Percentiles rank a stretch among this genome's conserved stretches.
Conservation (phyloP, 108 stramenopile species). For the Nitzschia inconspicua region DNA sequence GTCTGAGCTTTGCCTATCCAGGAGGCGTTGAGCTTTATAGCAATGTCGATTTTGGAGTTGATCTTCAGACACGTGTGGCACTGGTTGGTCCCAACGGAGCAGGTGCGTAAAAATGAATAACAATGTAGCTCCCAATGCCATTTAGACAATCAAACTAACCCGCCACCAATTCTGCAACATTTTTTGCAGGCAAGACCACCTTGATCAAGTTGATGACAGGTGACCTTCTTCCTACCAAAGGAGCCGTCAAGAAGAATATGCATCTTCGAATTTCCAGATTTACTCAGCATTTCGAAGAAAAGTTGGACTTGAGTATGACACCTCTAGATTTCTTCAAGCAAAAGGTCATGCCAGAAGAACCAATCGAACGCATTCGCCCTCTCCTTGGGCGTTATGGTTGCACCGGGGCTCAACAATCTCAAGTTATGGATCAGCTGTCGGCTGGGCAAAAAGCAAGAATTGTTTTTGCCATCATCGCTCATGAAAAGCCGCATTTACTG, state of each 20-base stretch:
- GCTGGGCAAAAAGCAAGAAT: constrained; percentile 98
- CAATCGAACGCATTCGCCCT: constrained; percentile 77
- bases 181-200: constrained; percentile 75
- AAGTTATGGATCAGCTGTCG: constrained; percentile 85
- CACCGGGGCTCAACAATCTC: constrained; percentile 80
- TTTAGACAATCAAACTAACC: neutral
- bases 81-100: constrained; percentile 85
- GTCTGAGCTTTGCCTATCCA: constrained; percentile 79
- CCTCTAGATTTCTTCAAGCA: constrained; percentile 96
- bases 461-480: constrained; percentile 96
- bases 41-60: constrained; percentile 88
- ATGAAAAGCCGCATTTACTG: constrained; percentile 95
- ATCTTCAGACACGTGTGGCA: constrained; percentile 82
- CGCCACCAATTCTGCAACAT: neutral
- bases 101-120: constrained; percentile 22
- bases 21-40: constrained; percentile 66
- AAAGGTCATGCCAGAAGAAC: constrained; percentile 75
- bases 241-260: constrained; percentile 87
- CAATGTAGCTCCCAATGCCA: neutral
- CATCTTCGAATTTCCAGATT: constrained; percentile 93
- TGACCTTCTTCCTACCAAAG: constrained; percentile 88
- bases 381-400: constrained; percentile 95
- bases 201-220: constrained; percentile 93
- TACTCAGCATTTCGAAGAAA: constrained; percentile 99
- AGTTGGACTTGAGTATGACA: constrained; percentile 92